A percentile compares a stretch with the other conserved stretches of the same genome.
These are phyloP conservation scores for Paracoccidioides lutzii DNA, from an alignment of 2,329 filamentous ascomycete genomes.

Conservation along the genomic window DNA sequence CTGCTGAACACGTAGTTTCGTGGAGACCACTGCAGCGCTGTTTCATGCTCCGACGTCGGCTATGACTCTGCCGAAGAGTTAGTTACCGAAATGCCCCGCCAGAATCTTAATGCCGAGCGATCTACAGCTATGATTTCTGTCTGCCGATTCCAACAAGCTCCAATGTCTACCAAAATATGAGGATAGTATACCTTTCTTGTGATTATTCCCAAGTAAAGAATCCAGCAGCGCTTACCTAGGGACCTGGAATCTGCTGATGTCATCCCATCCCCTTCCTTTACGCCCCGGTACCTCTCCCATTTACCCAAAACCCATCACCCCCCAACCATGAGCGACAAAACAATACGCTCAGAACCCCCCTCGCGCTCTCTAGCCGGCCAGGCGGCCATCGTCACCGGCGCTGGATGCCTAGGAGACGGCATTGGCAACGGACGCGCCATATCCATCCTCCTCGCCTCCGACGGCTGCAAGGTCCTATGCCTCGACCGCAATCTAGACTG, in stretches of 20 bases:
- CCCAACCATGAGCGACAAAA: not conserved
- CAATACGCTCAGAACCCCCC: slow-evolving; percentile 13
- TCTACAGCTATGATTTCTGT: no score
- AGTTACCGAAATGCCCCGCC: not conserved
- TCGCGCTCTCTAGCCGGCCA: slow-evolving; percentile 11
- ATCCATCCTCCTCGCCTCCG: slow-evolving; percentile 46
- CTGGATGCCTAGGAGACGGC: slow-evolving; percentile 43
- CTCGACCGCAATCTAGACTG: slow-evolving; percentile 40
- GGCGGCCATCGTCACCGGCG: slow-evolving; percentile 44
- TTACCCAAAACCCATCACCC: not conserved
- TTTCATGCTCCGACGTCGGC: not conserved
- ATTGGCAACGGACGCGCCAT: slow-evolving; percentile 49
- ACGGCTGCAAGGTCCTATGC: slow-evolving; percentile 47
- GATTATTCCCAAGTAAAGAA: not conserved
- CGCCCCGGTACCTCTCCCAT: not conserved
- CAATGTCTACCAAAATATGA: not conserved
- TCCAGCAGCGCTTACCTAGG: not conserved
- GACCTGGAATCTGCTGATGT: no score
- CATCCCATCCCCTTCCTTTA: no score
- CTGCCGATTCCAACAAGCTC: no score
- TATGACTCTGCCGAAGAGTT: not conserved
- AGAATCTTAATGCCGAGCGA: not conserved
- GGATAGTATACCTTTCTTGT: no score
- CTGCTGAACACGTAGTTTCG: not conserved
- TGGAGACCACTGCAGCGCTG: no score